Evolutionary conservation across 1,284 basidiomycete genomes (phyloP), one percentile per base, ranked within the genome.

Genomic region (Tilletia horrida): DNA sequence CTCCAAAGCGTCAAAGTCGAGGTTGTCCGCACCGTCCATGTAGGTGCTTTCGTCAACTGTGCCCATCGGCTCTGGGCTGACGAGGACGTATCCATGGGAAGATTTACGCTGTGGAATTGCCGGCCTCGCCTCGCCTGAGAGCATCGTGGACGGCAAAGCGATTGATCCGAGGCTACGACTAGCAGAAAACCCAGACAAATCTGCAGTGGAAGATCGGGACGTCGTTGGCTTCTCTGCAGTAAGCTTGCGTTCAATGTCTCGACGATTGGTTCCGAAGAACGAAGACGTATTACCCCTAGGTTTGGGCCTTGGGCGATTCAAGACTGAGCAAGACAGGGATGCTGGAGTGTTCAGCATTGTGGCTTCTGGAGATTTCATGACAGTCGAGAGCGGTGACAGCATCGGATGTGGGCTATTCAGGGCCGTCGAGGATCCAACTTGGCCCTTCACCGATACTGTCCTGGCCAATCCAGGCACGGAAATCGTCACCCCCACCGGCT

Each of bases 161-260:
- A 59, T 25, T 0, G 55, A 25, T n/a, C 31, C 31, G 11, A 59
- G 23, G 29, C 55, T 59, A 16, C 31, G 23, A 29, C 55, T 59
- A 27, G 55, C 31, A 18, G 55, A 13, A 18, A 59, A 31, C 16
- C 16, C 8, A 3, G 29, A 59, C 6, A 9, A 3, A 18, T 25
- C 55, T 13, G 27, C 27, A 9, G 31, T 40, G 16, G 55, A 59
- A 18, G 55, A 59, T n/a, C 31, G 29, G 27, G 55, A 59, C 55
- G 31, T 3, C 55, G 31, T 3, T 18, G 27, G 4, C 52, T 25
- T 57, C 11, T 57, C 52, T 3, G 27, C 14, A 6, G 55, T 40
- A 16, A 59, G 14, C 55, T 59, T 59, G 27, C 55, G 55, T 21
- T 59, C 55, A 25, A 16, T 31, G 31, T 59, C 55, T 31, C 55